Percentiles rank a stretch among this genome's conserved stretches.
phyloP scores from a whole-genome alignment of 1,284 basidiomycete genomes.

The Phellopilus nigrolimitatus region DNA sequence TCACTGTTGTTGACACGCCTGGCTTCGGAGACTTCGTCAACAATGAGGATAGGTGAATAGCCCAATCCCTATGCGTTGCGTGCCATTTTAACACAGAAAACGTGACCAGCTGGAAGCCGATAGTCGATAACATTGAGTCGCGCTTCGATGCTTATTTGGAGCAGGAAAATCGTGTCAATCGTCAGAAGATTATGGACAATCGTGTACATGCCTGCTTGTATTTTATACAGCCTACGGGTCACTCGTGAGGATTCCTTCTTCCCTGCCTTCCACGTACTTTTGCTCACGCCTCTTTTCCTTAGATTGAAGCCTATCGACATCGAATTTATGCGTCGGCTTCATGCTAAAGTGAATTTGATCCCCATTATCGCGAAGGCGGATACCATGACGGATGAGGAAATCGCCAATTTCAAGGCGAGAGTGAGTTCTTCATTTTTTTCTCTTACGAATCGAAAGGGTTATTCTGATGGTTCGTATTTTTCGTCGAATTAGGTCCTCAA shows the following conservation, averaged over 20 bases:
- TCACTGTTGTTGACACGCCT: conserved; percentile 97
- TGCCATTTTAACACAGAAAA: conserved; percentile 13
- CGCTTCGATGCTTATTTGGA: conserved; percentile 95
- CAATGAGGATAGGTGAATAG: conserved; percentile 86
- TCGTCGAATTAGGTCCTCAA: conserved; percentile 63
- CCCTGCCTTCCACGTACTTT: conserved; percentile 3
- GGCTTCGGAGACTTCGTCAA: conserved; percentile 98
- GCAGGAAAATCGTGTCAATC: conserved; percentile 96
- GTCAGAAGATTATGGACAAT: conserved; percentile 81
- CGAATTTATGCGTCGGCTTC: conserved; percentile 94
- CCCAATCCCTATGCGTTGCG: conserved; percentile 16
- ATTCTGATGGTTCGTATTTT: background rate
- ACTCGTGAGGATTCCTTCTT: conserved; percentile 64
- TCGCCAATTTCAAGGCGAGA: conserved; percentile 85
- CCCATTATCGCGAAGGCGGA: conserved; percentile 96
- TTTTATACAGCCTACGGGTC: conserved; percentile 96
- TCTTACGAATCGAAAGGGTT: background rate
- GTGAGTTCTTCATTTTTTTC: conserved; percentile 39
- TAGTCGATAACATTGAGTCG: conserved; percentile 94
- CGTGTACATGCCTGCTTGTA: conserved; percentile 93
- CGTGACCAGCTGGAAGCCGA: conserved; percentile 86
- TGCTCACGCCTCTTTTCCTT: conserved; percentile 13
- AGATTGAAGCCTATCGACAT: conserved; percentile 96
- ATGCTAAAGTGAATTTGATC: conserved; percentile 95
- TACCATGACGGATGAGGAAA: conserved; percentile 94